phyloP scores from a whole-genome alignment of 805 yeast genomes.

The Millerozyma miso region DNA sequence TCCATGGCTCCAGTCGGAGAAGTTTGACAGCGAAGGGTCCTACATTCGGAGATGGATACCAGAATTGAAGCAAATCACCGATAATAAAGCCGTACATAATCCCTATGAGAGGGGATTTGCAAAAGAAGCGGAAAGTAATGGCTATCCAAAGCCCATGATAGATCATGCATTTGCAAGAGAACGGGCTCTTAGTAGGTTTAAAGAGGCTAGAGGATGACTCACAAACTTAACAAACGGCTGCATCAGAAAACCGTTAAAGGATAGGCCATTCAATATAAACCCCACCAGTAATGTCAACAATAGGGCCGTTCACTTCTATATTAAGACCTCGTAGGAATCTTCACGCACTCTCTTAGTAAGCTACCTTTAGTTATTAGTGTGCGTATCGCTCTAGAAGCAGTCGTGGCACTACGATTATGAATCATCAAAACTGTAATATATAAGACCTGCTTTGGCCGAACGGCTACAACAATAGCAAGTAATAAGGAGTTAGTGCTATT shows the following conservation, averaged over 20 bases:
- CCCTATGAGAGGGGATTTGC: conserved; percentile 27
- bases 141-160: conserved; percentile 43
- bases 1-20: conserved; percentile 46
- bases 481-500: too few relatives aligned
- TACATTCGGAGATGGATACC: conserved; percentile 50
- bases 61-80: conserved; percentile 31
- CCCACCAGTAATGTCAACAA: too few relatives aligned
- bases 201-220: conserved; percentile 34
- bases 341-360: too few relatives aligned
- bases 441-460: too few relatives aligned
- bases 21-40: conserved; percentile 44
- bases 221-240: too few relatives aligned
- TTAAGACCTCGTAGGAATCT: too few relatives aligned
- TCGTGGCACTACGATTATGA: background rate
- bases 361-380: too few relatives aligned
- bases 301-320: too few relatives aligned
- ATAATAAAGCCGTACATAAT: conserved; percentile 28
- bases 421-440: too few relatives aligned
- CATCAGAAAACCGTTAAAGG: too few relatives aligned
- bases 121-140: conserved; percentile 22
- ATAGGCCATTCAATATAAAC: too few relatives aligned
- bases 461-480: too few relatives aligned
- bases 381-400: background rate
- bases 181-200: conserved; percentile 38
- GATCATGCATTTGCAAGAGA: conserved; percentile 39